phyloP scores from a whole-genome alignment of 73 alveolate genomes.

The Paramecium pentaurelia region DNA sequence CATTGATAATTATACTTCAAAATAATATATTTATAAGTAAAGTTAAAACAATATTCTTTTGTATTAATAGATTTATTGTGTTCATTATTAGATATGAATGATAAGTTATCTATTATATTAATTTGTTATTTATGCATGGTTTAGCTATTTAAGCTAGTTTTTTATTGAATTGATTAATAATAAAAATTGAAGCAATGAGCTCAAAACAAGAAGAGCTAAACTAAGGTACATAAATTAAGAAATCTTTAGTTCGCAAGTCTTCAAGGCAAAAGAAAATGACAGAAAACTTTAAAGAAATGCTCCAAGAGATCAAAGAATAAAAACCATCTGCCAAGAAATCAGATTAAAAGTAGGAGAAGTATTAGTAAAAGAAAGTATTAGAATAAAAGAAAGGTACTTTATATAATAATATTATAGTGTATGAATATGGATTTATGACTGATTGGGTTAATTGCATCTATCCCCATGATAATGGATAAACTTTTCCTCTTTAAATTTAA shows the following conservation, averaged over 20 bases:
- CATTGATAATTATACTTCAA: too few species aligned
- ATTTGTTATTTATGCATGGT: not conserved
- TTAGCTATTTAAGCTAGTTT: not conserved
- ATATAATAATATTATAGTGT: not conserved
- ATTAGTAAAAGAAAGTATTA: not conserved
- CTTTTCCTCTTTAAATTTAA: not conserved
- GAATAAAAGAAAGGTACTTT: not conserved
- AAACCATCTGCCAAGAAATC: not conserved
- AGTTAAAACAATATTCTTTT: too few species aligned
- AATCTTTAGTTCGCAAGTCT: not conserved
- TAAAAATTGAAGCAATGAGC: not conserved
- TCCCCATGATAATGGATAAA: constrained; percentile 32
- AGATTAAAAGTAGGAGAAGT: not conserved
- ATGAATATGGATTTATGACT: constrained; percentile 13
- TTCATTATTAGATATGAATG: not conserved
- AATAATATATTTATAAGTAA: not conserved
- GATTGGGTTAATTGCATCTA: constrained; percentile 28
- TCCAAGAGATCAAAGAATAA: not conserved
- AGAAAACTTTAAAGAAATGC: constrained; percentile 11
- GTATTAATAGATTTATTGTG: not conserved
- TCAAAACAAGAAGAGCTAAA: not conserved
- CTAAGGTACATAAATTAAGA: not conserved
- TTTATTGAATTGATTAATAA: not conserved
- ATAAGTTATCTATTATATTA: not conserved
- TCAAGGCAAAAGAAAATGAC: not conserved